These are phyloP conservation scores for Candida namnaoensis DNA, from an alignment of 805 yeast species.

Conservation along the genomic window DNA sequence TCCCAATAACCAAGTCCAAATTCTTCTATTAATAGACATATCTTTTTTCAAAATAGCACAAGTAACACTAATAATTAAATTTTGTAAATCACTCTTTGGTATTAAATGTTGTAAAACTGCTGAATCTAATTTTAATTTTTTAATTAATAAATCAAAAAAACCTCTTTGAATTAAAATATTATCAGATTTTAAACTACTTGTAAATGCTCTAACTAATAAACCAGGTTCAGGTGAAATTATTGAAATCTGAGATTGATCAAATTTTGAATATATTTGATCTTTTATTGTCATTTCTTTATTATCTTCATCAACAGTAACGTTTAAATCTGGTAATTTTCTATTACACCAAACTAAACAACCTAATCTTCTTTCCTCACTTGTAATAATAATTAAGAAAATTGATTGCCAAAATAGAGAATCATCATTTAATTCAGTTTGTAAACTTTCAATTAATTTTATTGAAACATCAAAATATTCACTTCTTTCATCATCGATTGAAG, in stretches of 20 bases:
- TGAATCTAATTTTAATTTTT: slow-evolving; percentile 59
- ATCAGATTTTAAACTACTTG: slow-evolving; percentile 56
- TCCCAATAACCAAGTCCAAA: slow-evolving; percentile 91
- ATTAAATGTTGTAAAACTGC: slow-evolving; percentile 41
- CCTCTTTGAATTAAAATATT: slow-evolving; percentile 79
- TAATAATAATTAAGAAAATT: slow-evolving; percentile 63
- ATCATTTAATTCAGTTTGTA: slow-evolving; percentile 49
- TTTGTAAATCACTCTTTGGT: slow-evolving; percentile 43
- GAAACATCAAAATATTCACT: slow-evolving; percentile 69
- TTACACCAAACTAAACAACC: slow-evolving; percentile 80
- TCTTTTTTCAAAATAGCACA: slow-evolving; percentile 70
- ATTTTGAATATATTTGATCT: slow-evolving; percentile 2
- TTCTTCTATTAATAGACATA: slow-evolving; percentile 88
- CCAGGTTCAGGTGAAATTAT: slow-evolving; percentile 77
- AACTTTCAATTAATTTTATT: slow-evolving; percentile 47
- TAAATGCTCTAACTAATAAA: slow-evolving; percentile 63
- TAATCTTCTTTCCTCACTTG: slow-evolving; percentile 69
- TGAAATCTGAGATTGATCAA: slow-evolving; percentile 38
- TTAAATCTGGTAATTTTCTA: slow-evolving; percentile 55
- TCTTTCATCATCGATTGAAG: slow-evolving; percentile 90
- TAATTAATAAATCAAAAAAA: slow-evolving; percentile 69
- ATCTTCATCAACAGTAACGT: slow-evolving; percentile 14
- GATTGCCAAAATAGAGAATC: slow-evolving; percentile 84
- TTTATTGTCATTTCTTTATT: slow-evolving; percentile 12
- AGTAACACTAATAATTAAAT: slow-evolving; percentile 55